Evolutionary conservation across 768 basidiomycete genomes (phyloP), one percentile per base, ranked within the genome.

Genomic region (Gloeostereum incarnatum): DNA sequence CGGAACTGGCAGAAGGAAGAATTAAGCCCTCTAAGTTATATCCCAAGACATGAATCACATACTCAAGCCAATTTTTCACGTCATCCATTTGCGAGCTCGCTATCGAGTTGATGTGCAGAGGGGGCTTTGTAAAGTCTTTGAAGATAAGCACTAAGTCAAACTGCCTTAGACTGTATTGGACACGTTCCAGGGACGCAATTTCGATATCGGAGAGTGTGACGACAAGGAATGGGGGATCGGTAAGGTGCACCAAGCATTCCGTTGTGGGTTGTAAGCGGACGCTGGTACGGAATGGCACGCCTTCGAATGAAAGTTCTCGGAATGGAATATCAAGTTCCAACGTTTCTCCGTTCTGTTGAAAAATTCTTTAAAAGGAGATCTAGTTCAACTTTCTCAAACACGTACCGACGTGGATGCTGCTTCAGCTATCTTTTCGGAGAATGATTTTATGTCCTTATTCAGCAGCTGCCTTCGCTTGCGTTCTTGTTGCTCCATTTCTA

Each of bases 21-120:
- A n/a, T n/a, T n/a, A n/a, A n/a, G n/a, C n/a, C n/a, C 33, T 47
- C 31, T 29, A 30, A 14, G 10, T 21, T 22, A 38, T 17, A 18
- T 45, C 26, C 24, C 30, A 36, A 36, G 24, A 10, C 17, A 20
- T 23, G 19, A 35, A 39, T 5, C 9, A 66, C 89, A 47, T 56
- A 97, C 91, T 99, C 92, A 16, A 99, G 73, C 96, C 96, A 99
- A 52, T 96, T 93, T 63, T 97, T 98, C 45, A 99, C 93, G 48
- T 93, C 92, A 52, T 99, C 96, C 52, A 98, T 75, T 49, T 90
- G 84, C 2, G 76, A 63, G 40, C 75, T 86, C 17, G 88, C 91
- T 47, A 99, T 93, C 1, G 92, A 92, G 56, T 99, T 98, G 65
- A 98, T 90, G 52, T 98, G 96, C 7, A 97, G 69, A 0, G 94